Percentiles rank a stretch among this genome's conserved stretches.
Conservation (phyloP, 2,329 filamentous ascomycete species). For the Fusarium falciforme region DNA sequence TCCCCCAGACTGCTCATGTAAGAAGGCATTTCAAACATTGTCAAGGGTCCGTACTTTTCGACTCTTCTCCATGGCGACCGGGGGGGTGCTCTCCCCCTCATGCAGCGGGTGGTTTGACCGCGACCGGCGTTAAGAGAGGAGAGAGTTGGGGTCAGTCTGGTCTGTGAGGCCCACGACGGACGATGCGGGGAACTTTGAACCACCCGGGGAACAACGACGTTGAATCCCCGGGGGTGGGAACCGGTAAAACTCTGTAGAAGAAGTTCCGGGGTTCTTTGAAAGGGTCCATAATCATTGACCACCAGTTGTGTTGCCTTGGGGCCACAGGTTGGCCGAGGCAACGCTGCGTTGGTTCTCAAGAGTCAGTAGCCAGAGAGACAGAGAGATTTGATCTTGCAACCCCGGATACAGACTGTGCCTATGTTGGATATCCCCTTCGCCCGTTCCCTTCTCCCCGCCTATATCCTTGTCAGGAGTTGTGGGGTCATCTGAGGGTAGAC, state of each 20-base stretch:
- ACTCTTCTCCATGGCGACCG: background rate
- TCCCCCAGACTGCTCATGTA: background rate
- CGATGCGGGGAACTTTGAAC: background rate
- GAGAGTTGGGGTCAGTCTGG: background rate
- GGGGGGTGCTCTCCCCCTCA: background rate
- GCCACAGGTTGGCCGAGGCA: background rate
- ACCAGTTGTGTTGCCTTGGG: background rate
- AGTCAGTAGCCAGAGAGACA: background rate
- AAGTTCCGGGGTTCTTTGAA: background rate
- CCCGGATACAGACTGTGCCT: slow-evolving; percentile 14
- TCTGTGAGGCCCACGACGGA: background rate
- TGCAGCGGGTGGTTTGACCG: background rate
- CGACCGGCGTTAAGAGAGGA: background rate
- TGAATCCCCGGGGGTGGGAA: background rate
- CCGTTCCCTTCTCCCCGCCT: slow-evolving; percentile 15
- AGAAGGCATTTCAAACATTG: background rate
- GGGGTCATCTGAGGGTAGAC: slow-evolving; percentile 12
- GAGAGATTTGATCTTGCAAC: background rate
- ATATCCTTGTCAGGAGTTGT: slow-evolving; percentile 23
- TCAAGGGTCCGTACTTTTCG: background rate
- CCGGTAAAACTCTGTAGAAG: background rate
- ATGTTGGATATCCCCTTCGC: slow-evolving; percentile 23
- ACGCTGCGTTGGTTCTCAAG: background rate
- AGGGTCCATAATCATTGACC: background rate
- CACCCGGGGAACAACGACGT: background rate